Percentiles rank a stretch among this genome's conserved stretches.
Evolutionary conservation across 176 grass and related monocot genomes (phyloP).

Genomic region (Microstegium vimineum): DNA sequence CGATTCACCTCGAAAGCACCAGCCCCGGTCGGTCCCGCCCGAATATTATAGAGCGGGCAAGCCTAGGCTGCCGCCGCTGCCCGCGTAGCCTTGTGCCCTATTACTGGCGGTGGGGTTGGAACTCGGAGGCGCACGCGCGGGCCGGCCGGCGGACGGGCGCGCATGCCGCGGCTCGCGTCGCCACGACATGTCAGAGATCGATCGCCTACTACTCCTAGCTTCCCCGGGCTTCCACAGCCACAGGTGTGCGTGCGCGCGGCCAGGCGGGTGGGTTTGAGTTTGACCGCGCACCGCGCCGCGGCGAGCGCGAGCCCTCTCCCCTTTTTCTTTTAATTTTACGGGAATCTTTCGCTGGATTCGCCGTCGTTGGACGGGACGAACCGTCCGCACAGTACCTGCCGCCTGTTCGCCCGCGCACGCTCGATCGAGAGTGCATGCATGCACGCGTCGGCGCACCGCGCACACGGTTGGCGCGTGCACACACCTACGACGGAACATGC

Average conservation of each 20-base stretch:
- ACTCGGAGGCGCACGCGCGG: constrained; percentile 31
- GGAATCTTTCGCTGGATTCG: constrained; percentile 51
- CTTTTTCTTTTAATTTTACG: background rate
- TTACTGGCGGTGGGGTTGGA: constrained; percentile 22
- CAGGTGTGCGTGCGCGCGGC: constrained; percentile 14
- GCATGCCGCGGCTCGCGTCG: background rate
- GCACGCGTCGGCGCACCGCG: background rate
- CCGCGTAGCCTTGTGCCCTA: constrained; percentile 35
- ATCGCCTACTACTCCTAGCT: background rate
- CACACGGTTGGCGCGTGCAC: background rate
- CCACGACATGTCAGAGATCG: constrained; percentile 41
- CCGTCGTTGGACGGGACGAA: constrained; percentile 36
- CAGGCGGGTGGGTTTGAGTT: constrained; percentile 17
- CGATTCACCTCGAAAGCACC: constrained; percentile 34
- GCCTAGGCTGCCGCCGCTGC: constrained; percentile 33
- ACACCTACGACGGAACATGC: constrained; percentile 3
- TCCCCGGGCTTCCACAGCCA: background rate
- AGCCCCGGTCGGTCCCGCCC: too few relatives aligned
- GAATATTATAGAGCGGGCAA: constrained; percentile 9
- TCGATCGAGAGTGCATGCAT: background rate
- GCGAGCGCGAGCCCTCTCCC: background rate
- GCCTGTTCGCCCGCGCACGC: too few relatives aligned
- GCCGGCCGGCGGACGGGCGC: too few relatives aligned
- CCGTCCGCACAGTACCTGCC: constrained; percentile 21
- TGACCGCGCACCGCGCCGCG: constrained; percentile 24